These are phyloP conservation scores for Chaetomium olivaceum DNA, from an alignment of 2,329 filamentous ascomycete species.

Conservation along the genomic window DNA sequence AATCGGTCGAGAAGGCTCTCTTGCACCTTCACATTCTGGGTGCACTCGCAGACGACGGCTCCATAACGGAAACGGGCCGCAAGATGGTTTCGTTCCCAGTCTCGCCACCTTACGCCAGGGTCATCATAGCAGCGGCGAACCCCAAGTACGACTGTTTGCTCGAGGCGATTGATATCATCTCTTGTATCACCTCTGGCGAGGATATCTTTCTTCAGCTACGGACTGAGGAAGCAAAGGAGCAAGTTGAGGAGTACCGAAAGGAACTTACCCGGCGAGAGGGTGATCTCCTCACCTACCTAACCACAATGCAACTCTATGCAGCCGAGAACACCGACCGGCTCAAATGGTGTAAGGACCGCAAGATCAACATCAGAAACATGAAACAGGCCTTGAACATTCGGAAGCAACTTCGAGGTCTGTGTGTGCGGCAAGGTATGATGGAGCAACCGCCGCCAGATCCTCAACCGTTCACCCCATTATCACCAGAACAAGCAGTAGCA, in stretches of 20 bases:
- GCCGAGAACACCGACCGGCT: conserved; percentile 56
- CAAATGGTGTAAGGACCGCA: conserved; percentile 59
- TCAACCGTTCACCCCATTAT: conserved; percentile 56
- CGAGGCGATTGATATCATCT: conserved; percentile 82
- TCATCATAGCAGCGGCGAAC: conserved; percentile 75
- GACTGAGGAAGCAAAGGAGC: conserved; percentile 57
- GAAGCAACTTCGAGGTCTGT: conserved; percentile 60
- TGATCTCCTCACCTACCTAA: conserved; percentile 65
- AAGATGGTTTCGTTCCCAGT: conserved; percentile 84
- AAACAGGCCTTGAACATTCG: conserved; percentile 63
- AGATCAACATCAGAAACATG: conserved; percentile 62
- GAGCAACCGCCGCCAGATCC: conserved; percentile 51
- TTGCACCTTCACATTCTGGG: conserved; percentile 77
- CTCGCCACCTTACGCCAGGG: conserved; percentile 75
- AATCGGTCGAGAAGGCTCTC: conserved; percentile 79
- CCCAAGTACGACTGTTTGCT: conserved; percentile 71
- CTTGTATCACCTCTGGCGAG: conserved; percentile 62
- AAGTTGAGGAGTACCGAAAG: conserved; percentile 54
- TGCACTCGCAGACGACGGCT: conserved; percentile 70
- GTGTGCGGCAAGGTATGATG: conserved; percentile 54
- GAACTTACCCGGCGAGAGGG: conserved; percentile 63
- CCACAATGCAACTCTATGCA: conserved; percentile 62
- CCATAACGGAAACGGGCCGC: conserved; percentile 71
- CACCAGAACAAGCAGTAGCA: conserved; percentile 54
- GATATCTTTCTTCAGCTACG: conserved; percentile 63